Conservation (phyloP, 805 yeast genomes). For the Isabelozyma rhagii region DNA sequence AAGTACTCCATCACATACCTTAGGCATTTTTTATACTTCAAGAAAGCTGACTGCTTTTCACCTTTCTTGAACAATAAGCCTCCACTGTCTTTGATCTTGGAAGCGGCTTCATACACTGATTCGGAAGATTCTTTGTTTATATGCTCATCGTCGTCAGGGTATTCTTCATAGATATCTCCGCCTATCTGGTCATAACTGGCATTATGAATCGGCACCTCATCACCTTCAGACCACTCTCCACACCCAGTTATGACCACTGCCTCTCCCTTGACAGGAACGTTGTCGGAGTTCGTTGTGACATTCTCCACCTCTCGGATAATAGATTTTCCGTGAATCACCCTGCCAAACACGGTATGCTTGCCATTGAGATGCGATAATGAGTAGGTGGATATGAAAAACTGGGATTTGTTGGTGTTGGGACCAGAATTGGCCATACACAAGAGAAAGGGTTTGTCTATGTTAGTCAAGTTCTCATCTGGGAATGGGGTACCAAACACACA, state of each 20-base stretch:
- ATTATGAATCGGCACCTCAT: slow-evolving; percentile 56
- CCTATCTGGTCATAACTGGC: slow-evolving; percentile 61
- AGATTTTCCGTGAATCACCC: slow-evolving; percentile 63
- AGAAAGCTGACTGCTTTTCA: slow-evolving; percentile 47
- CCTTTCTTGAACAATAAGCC: slow-evolving; percentile 55
- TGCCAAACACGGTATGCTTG: slow-evolving; percentile 76
- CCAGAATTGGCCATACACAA: slow-evolving; percentile 68
- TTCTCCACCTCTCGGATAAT: slow-evolving; percentile 66
- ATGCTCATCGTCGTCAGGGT: slow-evolving; percentile 66
- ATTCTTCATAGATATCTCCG: slow-evolving; percentile 73
- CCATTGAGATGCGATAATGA: slow-evolving; percentile 73
- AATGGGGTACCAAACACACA: slow-evolving; percentile 29
- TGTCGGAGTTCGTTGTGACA: slow-evolving; percentile 36
- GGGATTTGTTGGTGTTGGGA: slow-evolving; percentile 51
- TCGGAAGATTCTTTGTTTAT: slow-evolving; percentile 58
- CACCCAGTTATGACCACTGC: slow-evolving; percentile 51
- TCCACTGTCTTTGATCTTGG: slow-evolving; percentile 65
- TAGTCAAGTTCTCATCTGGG: slow-evolving; percentile 55
- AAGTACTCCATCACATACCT: slow-evolving; percentile 69
- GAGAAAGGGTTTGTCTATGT: slow-evolving; percentile 45
- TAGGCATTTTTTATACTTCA: slow-evolving; percentile 64
- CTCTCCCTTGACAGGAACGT: slow-evolving; percentile 38
- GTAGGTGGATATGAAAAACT: slow-evolving; percentile 68
- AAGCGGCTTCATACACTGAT: slow-evolving; percentile 48
- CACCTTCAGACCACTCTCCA: slow-evolving; percentile 58